Evolutionary conservation across 768 basidiomycete genomes (phyloP).

Genomic region (Boletus speciosus): DNA sequence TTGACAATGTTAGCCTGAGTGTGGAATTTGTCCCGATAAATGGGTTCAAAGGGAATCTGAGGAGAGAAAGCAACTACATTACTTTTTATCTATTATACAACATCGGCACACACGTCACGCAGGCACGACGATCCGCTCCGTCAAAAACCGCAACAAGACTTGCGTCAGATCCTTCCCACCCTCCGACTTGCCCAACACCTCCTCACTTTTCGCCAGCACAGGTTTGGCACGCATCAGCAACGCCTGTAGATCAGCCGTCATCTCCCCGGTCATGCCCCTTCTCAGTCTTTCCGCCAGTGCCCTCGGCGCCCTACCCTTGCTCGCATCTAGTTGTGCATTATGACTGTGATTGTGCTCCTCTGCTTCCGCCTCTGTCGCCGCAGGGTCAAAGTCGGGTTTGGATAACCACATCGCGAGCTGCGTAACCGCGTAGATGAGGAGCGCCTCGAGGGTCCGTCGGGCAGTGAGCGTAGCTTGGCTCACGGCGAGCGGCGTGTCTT

Average conservation of each 20-base stretch:
- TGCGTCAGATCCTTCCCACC: slow-evolving; percentile 53
- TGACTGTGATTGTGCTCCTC: slow-evolving; percentile 36
- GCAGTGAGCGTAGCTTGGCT: slow-evolving; percentile 54
- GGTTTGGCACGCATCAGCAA: slow-evolving; percentile 64
- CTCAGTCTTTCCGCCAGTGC: slow-evolving; percentile 62
- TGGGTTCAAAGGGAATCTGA: background rate
- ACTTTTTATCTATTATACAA: slow-evolving; percentile 9
- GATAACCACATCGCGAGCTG: slow-evolving; percentile 78
- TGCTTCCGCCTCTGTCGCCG: slow-evolving; percentile 39
- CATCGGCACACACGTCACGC: slow-evolving; percentile 24
- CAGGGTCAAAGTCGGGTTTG: slow-evolving; percentile 62
- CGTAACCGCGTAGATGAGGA: slow-evolving; percentile 67
- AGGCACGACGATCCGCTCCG: slow-evolving; percentile 51
- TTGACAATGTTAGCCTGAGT: too few species aligned
- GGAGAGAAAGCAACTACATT: slow-evolving; percentile 9
- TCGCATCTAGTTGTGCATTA: slow-evolving; percentile 16
- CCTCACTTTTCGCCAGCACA: slow-evolving; percentile 57
- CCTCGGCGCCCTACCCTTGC: slow-evolving; percentile 42
- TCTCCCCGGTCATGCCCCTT: slow-evolving; percentile 77
- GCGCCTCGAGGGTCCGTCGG: slow-evolving; percentile 61
- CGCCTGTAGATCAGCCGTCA: slow-evolving; percentile 67
- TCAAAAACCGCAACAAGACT: slow-evolving; percentile 61
- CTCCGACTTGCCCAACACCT: slow-evolving; percentile 38
- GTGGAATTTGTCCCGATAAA: background rate
- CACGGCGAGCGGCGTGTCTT: slow-evolving; percentile 42